phyloP scores from a whole-genome alignment of 257 asterid genomes.

The Ehretia macrophylla region DNA sequence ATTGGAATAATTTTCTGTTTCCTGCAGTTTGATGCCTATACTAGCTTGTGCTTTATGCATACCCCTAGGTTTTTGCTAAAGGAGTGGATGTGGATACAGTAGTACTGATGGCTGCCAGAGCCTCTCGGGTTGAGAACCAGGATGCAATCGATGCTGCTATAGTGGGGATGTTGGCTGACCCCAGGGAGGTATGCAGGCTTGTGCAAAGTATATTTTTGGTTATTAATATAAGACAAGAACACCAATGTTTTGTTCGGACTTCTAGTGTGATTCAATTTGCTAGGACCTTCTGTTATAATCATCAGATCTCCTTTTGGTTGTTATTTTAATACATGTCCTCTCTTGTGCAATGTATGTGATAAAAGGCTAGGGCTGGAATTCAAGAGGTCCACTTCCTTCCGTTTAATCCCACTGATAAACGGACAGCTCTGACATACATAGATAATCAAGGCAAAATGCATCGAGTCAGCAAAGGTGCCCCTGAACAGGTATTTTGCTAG shows the following conservation, averaged over 20 bases:
- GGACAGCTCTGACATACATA: conserved; percentile 53
- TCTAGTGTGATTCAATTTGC: not conserved
- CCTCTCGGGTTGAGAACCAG: conserved; percentile 78
- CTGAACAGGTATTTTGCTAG: conserved; percentile 37
- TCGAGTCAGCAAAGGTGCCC: conserved; percentile 64
- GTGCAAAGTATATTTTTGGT: not conserved
- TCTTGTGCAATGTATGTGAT: not conserved
- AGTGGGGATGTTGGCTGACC: conserved; percentile 70
- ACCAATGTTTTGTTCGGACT: not conserved
- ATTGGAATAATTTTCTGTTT: not conserved
- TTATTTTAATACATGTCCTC: not conserved
- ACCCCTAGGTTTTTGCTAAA: conserved; percentile 33
- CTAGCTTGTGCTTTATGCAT: not conserved
- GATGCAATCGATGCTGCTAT: conserved; percentile 82
- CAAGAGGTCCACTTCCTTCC: conserved; percentile 51
- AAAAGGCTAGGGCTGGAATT: conserved; percentile 42
- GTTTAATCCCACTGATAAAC: conserved; percentile 51
- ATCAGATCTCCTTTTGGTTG: not conserved
- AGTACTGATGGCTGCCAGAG: conserved; percentile 85
- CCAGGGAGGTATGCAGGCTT: conserved; percentile 46
- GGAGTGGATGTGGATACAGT: conserved; percentile 70
- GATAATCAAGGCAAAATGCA: conserved; percentile 46
- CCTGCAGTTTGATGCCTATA: not conserved
- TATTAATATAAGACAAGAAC: not conserved
- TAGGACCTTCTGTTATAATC: not conserved